These are phyloP conservation scores for Chloromonas sp. DNA, from an alignment of 163 green algal genomes.

Conservation along the genomic window DNA sequence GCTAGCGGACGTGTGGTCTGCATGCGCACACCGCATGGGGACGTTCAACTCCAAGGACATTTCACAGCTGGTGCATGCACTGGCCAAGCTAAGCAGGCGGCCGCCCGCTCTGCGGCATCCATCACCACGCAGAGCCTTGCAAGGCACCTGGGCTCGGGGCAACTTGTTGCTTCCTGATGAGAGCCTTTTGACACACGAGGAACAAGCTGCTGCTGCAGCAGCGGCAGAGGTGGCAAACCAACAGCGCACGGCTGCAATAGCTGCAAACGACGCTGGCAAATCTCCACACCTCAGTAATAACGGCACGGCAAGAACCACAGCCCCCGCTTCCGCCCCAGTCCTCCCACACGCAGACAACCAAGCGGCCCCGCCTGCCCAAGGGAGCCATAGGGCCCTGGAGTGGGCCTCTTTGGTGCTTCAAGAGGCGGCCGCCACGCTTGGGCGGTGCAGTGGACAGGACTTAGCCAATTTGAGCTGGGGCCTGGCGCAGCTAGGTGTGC, in stretches of 20 bases:
- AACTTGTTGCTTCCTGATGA: neutral
- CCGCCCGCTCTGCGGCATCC: neutral
- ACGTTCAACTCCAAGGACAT: conserved; percentile 24
- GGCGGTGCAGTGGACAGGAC: conserved; percentile 11
- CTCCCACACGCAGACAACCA: too few relatives aligned
- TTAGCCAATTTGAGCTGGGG: conserved; percentile 17
- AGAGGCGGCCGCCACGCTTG: neutral
- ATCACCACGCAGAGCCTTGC: neutral
- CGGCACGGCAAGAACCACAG: too few relatives aligned
- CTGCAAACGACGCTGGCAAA: neutral
- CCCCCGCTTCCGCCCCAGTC: too few relatives aligned
- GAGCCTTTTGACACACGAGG: neutral
- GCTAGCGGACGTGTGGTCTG: conserved; percentile 12
- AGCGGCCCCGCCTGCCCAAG: too few relatives aligned
- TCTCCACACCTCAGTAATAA: too few relatives aligned
- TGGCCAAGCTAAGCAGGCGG: conserved; percentile 8
- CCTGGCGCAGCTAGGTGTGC: conserved; percentile 16
- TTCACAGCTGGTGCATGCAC: conserved; percentile 9
- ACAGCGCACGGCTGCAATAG: neutral
- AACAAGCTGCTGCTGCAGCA: neutral
- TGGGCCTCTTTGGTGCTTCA: conserved; percentile 5
- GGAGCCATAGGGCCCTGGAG: neutral
- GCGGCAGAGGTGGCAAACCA: neutral
- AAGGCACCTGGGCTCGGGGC: neutral
- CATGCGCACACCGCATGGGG: neutral